Base-by-base conservation (phyloP, 805 yeast genomes). In the Candida insectalens region DNA sequence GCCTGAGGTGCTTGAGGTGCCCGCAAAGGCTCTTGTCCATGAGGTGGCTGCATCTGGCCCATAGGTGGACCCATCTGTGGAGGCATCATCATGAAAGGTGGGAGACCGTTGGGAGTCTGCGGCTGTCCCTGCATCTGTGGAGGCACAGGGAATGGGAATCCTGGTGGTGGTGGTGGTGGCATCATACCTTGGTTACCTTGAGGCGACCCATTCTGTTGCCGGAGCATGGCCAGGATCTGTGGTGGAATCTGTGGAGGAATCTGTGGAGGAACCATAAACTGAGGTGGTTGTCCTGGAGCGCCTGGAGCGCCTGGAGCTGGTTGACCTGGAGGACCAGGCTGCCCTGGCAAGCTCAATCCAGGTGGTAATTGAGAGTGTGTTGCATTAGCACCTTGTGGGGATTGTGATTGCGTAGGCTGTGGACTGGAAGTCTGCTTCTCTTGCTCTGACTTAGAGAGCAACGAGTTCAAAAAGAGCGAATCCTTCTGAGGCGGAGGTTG, bases 391-490 rank as follows among this genome's bases (percentile, higher is more conserved):
- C n/a, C n/a, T n/a, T n/a, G n/a, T 27, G 40, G 7, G n/a, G 32
- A 17, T 22, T 36, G 18, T n/a, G 36, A 21, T 32, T 38, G 13
- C 32, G 41, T 19, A 33, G 36, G 12, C 17, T 15, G 9, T n/a
- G 21, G 16, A 32, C 13, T 30, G 36, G 10, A 21, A 36, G 17
- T 28, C 8, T 30, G n/a, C 16, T 15, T 35, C 17, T 25, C 21
- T 13, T 14, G 19, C 25, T 12, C 14, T 4, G 54, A 47, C 38
- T 64, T 67, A 27, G 61, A 57, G 41, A 71, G 48, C 35, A 71
- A 50, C 4, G 74, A 62, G 54, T 64, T 58, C 44, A 71, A 67
- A 39, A 71, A 71, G 12, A 62, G 48, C 38, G 68, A 72, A 41
- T 53, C 50, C 15, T 42, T 44, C 14, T 37, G 26, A 10, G 35